Conservation (phyloP, 371 early-diverging fungal species). For the Mucor racemosus region DNA sequence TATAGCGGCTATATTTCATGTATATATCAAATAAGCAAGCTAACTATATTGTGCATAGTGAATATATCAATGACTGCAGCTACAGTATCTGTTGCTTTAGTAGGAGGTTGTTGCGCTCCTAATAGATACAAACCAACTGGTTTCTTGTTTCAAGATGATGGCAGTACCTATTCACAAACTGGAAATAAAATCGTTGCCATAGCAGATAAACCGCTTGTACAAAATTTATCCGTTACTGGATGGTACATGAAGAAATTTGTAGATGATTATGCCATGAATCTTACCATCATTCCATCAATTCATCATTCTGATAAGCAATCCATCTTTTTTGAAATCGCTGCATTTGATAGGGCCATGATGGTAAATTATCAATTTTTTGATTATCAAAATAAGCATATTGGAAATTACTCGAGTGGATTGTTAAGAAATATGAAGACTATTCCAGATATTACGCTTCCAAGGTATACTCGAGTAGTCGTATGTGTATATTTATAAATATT, state of each 20-base stretch:
- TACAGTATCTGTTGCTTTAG: slow-evolving; percentile 34
- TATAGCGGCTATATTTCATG: neutral
- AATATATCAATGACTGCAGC: slow-evolving; percentile 38
- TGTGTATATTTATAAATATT: neutral
- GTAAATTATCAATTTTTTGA: slow-evolving; percentile 46
- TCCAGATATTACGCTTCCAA: slow-evolving; percentile 49
- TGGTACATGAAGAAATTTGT: slow-evolving; percentile 52
- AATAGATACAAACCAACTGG: slow-evolving; percentile 40
- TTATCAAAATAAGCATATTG: slow-evolving; percentile 23
- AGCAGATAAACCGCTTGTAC: slow-evolving; percentile 40
- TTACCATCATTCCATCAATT: slow-evolving; percentile 44
- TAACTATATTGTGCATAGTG: slow-evolving; percentile 15
- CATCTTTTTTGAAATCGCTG: slow-evolving; percentile 37
- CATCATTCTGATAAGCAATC: slow-evolving; percentile 48
- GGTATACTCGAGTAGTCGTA: slow-evolving; percentile 42
- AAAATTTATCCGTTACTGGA: slow-evolving; percentile 40
- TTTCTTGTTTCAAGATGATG: slow-evolving; percentile 44
- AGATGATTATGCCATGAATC: slow-evolving; percentile 52
- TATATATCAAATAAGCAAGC: too few species aligned
- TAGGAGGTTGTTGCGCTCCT: slow-evolving; percentile 55
- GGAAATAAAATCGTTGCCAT: slow-evolving; percentile 43
- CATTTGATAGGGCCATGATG: slow-evolving; percentile 45
- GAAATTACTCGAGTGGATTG: slow-evolving; percentile 42
- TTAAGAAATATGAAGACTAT: slow-evolving; percentile 32
- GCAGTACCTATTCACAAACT: slow-evolving; percentile 29